phyloP scores from a whole-genome alignment of 495 filamentous ascomycete genomes.

The Beverwykella pulmonaria region DNA sequence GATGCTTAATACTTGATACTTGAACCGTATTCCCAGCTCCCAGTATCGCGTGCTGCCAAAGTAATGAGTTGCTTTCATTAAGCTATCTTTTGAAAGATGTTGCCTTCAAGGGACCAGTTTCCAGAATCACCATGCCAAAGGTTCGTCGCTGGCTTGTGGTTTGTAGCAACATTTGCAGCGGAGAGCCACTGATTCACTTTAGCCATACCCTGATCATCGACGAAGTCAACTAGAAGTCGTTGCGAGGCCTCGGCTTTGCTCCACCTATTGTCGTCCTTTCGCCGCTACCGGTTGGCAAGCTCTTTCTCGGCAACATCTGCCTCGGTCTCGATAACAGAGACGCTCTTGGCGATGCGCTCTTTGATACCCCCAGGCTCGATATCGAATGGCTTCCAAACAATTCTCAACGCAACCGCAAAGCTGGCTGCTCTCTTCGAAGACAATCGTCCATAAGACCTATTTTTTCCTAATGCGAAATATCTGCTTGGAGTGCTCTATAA shows the following conservation, averaged over 20 bases:
- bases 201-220: slow-evolving; percentile 3
- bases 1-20: slow-evolving; percentile 8
- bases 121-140: slow-evolving; percentile 1
- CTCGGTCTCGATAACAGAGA: slow-evolving; percentile 4
- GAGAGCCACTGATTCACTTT: slow-evolving; percentile 15
- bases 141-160: slow-evolving; percentile 5
- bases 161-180: slow-evolving; percentile 5
- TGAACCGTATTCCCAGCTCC: slow-evolving; percentile 11
- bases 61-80: neutral
- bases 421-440: neutral
- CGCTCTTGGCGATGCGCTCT: neutral
- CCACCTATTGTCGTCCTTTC: slow-evolving; percentile 1
- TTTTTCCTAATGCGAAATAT: neutral
- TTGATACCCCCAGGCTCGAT: slow-evolving; percentile 1
- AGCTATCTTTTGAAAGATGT: slow-evolving; percentile 1
- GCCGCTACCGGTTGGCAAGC: neutral
- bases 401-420: neutral
- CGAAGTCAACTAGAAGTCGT: slow-evolving; percentile 1
- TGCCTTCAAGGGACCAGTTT: slow-evolving; percentile 1
- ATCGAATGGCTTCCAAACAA: slow-evolving; percentile 10
- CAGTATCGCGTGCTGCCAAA: slow-evolving; percentile 5
- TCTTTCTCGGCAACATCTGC: slow-evolving; percentile 13
- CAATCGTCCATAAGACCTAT: neutral
- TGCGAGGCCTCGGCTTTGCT: slow-evolving; percentile 5
- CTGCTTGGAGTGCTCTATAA: neutral